Evolutionary conservation across 1,284 basidiomycete species (phyloP).

Genomic region (Rhodotorula glutinis): DNA sequence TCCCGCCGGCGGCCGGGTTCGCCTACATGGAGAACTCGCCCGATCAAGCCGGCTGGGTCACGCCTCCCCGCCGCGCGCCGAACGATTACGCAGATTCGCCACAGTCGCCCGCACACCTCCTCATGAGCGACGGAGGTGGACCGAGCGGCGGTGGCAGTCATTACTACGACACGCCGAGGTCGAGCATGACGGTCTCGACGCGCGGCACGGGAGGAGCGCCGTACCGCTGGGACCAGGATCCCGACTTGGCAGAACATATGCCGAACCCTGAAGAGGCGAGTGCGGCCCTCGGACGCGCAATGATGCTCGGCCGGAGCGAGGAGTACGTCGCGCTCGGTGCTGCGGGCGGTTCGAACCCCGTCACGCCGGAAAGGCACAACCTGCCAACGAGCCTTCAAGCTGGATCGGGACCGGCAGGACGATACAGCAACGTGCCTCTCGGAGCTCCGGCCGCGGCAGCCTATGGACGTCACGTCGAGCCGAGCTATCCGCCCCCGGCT

Average conservation of each 20-base stretch:
- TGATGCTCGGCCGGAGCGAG: not conserved
- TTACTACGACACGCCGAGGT: conserved; percentile 1
- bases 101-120: conserved; percentile 6
- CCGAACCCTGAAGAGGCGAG: conserved; percentile 4
- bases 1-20: not conserved
- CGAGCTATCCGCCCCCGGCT: not conserved
- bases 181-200: conserved; percentile 8
- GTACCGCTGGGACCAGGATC: conserved; percentile 13
- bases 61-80: conserved; percentile 5
- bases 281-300: conserved; percentile 11
- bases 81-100: conserved; percentile 11
- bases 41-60: not conserved
- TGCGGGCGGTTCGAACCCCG: not conserved
- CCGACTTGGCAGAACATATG: not conserved
- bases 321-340: not conserved
- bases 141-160: not conserved
- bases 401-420: not conserved
- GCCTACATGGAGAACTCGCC: conserved; percentile 8
- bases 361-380: not conserved
- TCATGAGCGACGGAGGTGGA: not conserved
- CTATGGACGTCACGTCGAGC: not conserved
- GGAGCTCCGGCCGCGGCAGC: not conserved
- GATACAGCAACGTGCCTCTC: not conserved
- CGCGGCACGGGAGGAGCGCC: conserved; percentile 12
- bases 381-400: not conserved